phyloP scores from a whole-genome alignment of 495 filamentous ascomycete genomes.

The Paragyromitra xinjiangensis region DNA sequence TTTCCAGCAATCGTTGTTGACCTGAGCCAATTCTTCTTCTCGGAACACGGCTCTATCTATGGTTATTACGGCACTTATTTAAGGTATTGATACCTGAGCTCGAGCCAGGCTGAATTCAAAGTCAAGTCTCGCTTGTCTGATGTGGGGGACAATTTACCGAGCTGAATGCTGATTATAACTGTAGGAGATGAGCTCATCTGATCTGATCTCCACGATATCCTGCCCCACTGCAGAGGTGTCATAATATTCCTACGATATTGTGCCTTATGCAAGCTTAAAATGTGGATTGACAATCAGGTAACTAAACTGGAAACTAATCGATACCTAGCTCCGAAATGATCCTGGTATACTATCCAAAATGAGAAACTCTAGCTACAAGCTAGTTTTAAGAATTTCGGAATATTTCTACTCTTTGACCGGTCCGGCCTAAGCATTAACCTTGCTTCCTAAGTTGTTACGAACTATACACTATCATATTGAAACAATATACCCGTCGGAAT shows the following conservation, averaged over 20 bases:
- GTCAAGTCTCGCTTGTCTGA: too few relatives aligned
- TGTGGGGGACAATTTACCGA: neutral
- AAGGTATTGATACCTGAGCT: too few relatives aligned
- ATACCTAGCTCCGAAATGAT: neutral
- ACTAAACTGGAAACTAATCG: neutral
- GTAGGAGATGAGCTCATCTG: constrained; percentile 5
- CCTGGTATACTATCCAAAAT: neutral
- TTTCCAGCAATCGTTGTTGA: neutral
- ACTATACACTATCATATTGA: constrained; percentile 20
- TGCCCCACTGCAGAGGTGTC: neutral
- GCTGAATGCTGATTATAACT: neutral
- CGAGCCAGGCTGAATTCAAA: too few relatives aligned
- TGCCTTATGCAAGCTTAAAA: neutral
- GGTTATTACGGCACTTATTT: too few relatives aligned
- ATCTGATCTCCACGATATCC: neutral
- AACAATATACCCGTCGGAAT: constrained; percentile 35
- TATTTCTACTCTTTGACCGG: constrained; percentile 4
- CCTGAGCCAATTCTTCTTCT: too few relatives aligned
- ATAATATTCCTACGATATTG: neutral
- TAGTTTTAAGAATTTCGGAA: neutral
- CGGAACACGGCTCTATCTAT: too few relatives aligned
- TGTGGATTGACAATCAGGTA: neutral
- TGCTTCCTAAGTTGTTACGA: neutral
- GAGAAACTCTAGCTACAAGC: neutral
- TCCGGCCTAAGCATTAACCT: constrained; percentile 3